Base-by-base conservation (phyloP, 2,329 filamentous ascomycete species). In the Claviceps arundinis region DNA sequence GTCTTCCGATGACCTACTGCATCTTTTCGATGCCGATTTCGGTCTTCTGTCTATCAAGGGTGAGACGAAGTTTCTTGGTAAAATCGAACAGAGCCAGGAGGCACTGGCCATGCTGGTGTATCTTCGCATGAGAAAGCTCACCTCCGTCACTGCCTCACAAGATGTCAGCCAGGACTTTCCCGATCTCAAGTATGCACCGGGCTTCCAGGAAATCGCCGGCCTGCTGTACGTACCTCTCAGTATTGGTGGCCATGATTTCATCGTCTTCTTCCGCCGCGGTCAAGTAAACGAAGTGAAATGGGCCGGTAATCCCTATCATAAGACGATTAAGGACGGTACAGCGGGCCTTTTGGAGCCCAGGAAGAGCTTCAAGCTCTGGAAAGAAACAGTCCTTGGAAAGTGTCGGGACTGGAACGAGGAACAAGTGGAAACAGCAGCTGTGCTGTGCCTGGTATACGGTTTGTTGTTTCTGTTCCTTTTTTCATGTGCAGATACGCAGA, bases 361-460 rank as follows among this genome's bases (percentile, higher is more conserved):
- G 56, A 86, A 80, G 62, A 86, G 87, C 62, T 94, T 94, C 68
- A 84, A 84, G 60, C 79, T 76, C 0, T 94, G 88, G 89, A 80
- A 78, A 34, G 89, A 95, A 66, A 89, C 79, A 0, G 82, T 95
- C 0, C 66, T 89, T 11, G 88, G 87, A 5, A 89, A 86, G 66
- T 90, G 86, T 58, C 80, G 86, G 22, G 89, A 95, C 58, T 95
- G 89, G 89, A 84, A 82, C 0, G 88, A 93, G 61, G 86, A 94
- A 56, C 87, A 95, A 62, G 77, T 94, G 2, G 89, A 95, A 66
- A 95, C 88, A 0, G 89, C 89, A 0, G 87, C 89, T 1, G 87
- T 95, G 0, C 72, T 95, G 2, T 95, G 89, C 61, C 70, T 95
- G 8, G 87, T 95, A 1, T 95, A 95, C 56, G 87, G 86, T 63